These are phyloP conservation scores for Epichloe bromicola DNA, from an alignment of 2,329 filamentous ascomycete genomes.

Conservation along the genomic window DNA sequence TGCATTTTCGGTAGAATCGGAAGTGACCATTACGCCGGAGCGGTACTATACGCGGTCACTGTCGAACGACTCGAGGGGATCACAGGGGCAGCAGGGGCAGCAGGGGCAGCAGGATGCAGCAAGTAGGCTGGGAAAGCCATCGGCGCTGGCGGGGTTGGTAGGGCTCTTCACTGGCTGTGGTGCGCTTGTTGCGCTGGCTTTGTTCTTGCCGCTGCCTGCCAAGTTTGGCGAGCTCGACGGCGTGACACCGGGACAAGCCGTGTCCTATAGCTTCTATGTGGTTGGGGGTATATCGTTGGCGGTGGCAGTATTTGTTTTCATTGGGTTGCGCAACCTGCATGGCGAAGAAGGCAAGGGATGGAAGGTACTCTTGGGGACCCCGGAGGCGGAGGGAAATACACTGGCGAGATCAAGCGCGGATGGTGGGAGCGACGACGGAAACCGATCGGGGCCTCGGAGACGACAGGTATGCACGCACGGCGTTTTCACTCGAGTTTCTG, in stretches of 20 bases:
- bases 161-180: slow-evolving; percentile 88
- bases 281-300: slow-evolving; percentile 60
- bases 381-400: slow-evolving; percentile 14
- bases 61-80: slow-evolving; percentile 15
- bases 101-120: slow-evolving; percentile 10
- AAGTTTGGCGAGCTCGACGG: slow-evolving; percentile 59
- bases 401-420: slow-evolving; percentile 10
- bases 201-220: slow-evolving; percentile 82
- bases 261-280: slow-evolving; percentile 77
- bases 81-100: slow-evolving; percentile 4
- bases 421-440: neutral
- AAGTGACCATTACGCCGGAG: slow-evolving; percentile 61
- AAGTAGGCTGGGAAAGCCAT: slow-evolving; percentile 31
- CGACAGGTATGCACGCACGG: slow-evolving; percentile 14
- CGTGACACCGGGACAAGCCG: slow-evolving; percentile 59
- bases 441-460: slow-evolving; percentile 9
- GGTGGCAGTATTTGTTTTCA: slow-evolving; percentile 62
- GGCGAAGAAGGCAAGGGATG: slow-evolving; percentile 72
- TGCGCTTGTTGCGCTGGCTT: slow-evolving; percentile 65
- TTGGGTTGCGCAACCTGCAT: slow-evolving; percentile 56
- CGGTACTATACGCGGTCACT: slow-evolving; percentile 36
- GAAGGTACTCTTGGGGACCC: slow-evolving; percentile 37
- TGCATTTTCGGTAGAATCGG: slow-evolving; percentile 57
- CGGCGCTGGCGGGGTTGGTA: slow-evolving; percentile 70
- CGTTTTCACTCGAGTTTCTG: neutral